Percentiles rank a stretch among this genome's conserved stretches.
These are phyloP conservation scores for Paramarasmius palmivorus DNA, from an alignment of 1,284 basidiomycete genomes.

Conservation along the genomic window DNA sequence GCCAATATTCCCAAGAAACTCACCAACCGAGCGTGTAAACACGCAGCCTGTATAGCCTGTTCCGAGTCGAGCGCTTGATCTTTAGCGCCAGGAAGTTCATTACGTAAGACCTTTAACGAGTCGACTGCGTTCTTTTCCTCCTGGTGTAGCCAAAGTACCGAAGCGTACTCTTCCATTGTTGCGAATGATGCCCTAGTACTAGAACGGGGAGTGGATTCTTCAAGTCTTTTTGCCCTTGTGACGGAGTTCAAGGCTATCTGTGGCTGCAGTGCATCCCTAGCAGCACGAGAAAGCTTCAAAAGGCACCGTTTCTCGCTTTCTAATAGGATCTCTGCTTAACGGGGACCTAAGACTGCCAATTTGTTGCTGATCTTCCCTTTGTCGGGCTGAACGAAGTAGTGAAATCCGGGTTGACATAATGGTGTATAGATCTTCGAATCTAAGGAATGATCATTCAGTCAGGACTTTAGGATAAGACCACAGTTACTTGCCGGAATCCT, in stretches of 20 bases:
- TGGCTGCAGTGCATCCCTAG: constrained; percentile 67
- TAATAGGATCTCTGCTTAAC: constrained; percentile 50
- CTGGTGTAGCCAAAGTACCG: constrained; percentile 86
- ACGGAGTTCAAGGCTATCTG: constrained; percentile 90
- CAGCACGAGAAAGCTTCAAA: constrained; percentile 72
- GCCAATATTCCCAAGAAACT: constrained; percentile 21
- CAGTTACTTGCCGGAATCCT: constrained; percentile 69
- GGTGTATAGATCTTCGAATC: constrained; percentile 77
- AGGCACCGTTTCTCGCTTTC: constrained; percentile 74
- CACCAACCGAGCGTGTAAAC: constrained; percentile 64
- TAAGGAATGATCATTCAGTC: constrained; percentile 29
- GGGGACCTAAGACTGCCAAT: constrained; percentile 71
- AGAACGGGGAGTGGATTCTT: constrained; percentile 33
- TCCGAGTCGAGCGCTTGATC: constrained; percentile 12
- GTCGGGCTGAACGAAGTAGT: constrained; percentile 69
- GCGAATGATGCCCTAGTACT: constrained; percentile 32
- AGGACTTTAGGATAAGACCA: constrained; percentile 1
- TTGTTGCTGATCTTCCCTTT: constrained; percentile 66
- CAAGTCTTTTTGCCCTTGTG: constrained; percentile 71
- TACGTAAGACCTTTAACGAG: constrained; percentile 58
- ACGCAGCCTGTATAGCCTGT: constrained; percentile 37
- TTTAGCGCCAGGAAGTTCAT: constrained; percentile 4
- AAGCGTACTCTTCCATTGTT: constrained; percentile 82
- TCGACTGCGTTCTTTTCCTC: constrained; percentile 86
- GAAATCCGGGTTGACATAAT: constrained; percentile 84